phyloP scores from a whole-genome alignment of 2,329 filamentous ascomycete species.

The Colletotrichum australisinense region DNA sequence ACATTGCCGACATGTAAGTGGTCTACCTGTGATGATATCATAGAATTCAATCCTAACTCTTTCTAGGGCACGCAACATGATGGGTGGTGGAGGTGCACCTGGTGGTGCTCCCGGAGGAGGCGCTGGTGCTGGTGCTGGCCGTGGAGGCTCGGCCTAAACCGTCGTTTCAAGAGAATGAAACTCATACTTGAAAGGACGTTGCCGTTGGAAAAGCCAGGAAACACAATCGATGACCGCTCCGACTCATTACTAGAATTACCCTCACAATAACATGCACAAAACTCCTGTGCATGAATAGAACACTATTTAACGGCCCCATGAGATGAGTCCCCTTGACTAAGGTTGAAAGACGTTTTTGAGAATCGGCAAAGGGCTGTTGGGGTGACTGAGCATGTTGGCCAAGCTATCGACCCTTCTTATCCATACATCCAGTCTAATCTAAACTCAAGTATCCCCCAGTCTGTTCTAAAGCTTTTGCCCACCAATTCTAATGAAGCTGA shows the following conservation, averaged over 20 bases:
- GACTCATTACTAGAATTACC: neutral
- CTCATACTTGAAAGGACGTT: neutral
- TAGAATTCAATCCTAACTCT: neutral
- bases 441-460: neutral
- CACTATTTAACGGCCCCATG: neutral
- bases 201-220: neutral
- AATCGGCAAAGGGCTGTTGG: too few species aligned
- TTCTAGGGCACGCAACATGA: constrained; percentile 58
- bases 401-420: constrained; percentile 2
- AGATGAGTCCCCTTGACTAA: neutral
- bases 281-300: constrained; percentile 23
- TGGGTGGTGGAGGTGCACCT: constrained; percentile 49
- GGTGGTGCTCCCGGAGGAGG: constrained; percentile 42
- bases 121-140: constrained; percentile 42
- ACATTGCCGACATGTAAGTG: constrained; percentile 91
- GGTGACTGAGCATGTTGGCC: neutral
- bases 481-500: neutral
- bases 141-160: constrained; percentile 20
- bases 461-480: neutral
- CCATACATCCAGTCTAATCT: constrained; percentile 17
- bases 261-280: constrained; percentile 7
- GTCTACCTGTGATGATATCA: neutral
- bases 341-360: neutral
- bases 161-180: neutral
- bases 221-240: neutral